These are phyloP conservation scores for Lenwebbia sp. DNA, from an alignment of 345 rosid genomes.

Conservation along the genomic window DNA sequence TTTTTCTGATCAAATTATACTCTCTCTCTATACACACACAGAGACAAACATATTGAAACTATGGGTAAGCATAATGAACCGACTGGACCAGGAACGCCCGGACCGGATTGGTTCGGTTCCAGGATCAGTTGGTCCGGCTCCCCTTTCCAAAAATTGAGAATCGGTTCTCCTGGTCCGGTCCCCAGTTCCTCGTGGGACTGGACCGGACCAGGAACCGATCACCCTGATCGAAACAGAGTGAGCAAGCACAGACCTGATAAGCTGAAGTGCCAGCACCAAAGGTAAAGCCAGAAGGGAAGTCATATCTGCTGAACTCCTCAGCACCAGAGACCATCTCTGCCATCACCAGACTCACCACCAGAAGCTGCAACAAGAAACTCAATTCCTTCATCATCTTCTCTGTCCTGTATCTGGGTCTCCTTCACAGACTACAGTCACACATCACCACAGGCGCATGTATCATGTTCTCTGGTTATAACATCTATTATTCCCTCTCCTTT, in stretches of 20 bases:
- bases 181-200: too few species aligned
- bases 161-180: too few species aligned
- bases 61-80: too few species aligned
- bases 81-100: too few species aligned
- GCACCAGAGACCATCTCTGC: conserved; percentile 5
- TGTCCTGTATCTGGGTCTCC: neutral
- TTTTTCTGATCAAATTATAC: too few species aligned
- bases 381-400: neutral
- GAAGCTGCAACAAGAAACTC: neutral
- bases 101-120: too few species aligned
- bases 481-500: neutral
- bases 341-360: neutral
- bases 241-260: conserved; percentile 27
- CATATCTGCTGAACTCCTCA: conserved; percentile 25
- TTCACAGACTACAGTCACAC: neutral
- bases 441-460: too few species aligned
- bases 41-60: neutral
- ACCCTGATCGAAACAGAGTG: neutral
- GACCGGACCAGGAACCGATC: too few species aligned
- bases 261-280: conserved; percentile 57
- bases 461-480: neutral
- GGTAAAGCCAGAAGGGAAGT: conserved; percentile 48
- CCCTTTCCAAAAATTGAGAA: too few species aligned
- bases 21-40: neutral
- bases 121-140: too few species aligned